Percentiles rank a stretch among this genome's conserved stretches.
phyloP scores from a whole-genome alignment of 2,329 filamentous ascomycete species.

The Exutisphaerella laricina region DNA sequence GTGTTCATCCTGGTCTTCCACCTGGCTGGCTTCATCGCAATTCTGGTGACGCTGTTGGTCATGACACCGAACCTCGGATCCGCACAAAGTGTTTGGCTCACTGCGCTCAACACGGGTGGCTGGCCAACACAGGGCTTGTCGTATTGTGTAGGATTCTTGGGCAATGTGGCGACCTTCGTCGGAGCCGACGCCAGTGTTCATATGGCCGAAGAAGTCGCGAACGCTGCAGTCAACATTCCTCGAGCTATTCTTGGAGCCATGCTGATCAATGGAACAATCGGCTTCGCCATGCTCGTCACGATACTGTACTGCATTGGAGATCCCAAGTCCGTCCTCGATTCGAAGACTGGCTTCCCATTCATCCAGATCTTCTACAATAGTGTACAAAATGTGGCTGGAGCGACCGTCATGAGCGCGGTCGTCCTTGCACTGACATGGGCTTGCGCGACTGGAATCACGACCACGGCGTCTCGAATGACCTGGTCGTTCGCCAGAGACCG shows the following conservation, averaged over 20 bases:
- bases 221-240: slow-evolving; percentile 45
- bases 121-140: slow-evolving; percentile 34
- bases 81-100: slow-evolving; percentile 28
- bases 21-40: slow-evolving; percentile 50
- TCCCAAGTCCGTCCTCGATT: slow-evolving; percentile 37
- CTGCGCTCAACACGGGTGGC: slow-evolving; percentile 29
- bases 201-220: slow-evolving; percentile 48
- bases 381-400: slow-evolving; percentile 39
- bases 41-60: slow-evolving; percentile 42
- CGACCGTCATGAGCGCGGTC: slow-evolving; percentile 45
- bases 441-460: slow-evolving; percentile 35
- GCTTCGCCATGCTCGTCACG: slow-evolving; percentile 43
- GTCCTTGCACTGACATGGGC: slow-evolving; percentile 35
- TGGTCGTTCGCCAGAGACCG: slow-evolving; percentile 41
- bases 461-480: slow-evolving; percentile 39
- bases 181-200: slow-evolving; percentile 42
- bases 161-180: slow-evolving; percentile 34
- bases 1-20: slow-evolving; percentile 43
- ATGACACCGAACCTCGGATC: slow-evolving; percentile 26
- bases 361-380: slow-evolving; percentile 48
- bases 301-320: slow-evolving; percentile 43
- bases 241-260: slow-evolving; percentile 45
- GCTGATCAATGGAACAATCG: slow-evolving; percentile 44
- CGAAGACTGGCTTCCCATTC: slow-evolving; percentile 46
- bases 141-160: slow-evolving; percentile 33